phyloP scores from a whole-genome alignment of 179 eudicot genomes.

The Silene coronaria region DNA sequence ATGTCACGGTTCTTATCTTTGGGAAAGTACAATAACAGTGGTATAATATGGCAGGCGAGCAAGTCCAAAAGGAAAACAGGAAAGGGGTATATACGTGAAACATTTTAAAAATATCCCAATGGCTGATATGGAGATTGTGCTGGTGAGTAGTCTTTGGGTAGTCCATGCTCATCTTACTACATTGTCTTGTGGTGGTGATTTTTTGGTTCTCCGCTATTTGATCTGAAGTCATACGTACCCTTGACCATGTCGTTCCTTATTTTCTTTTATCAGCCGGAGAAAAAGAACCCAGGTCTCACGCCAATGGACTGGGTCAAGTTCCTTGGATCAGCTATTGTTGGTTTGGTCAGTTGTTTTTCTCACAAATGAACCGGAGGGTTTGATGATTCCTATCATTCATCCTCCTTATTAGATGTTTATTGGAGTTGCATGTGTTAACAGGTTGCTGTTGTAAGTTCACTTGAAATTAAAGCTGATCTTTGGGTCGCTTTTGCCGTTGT shows the following conservation, averaged over 20 bases:
- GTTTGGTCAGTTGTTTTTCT: slow-evolving; percentile 53
- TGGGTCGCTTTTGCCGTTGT: slow-evolving; percentile 77
- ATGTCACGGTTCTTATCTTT: background rate
- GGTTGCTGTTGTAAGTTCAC: slow-evolving; percentile 76
- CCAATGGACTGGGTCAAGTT: slow-evolving; percentile 96
- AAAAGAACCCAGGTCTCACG: slow-evolving; percentile 84
- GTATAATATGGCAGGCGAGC: slow-evolving; percentile 52
- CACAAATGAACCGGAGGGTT: background rate
- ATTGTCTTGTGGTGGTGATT: background rate
- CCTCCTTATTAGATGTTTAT: background rate
- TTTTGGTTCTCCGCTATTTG: too few relatives aligned
- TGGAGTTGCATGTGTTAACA: slow-evolving; percentile 25
- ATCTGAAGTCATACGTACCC: background rate
- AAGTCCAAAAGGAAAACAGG: slow-evolving; percentile 43
- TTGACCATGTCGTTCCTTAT: background rate
- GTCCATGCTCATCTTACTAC: background rate
- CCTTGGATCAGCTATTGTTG: slow-evolving; percentile 68
- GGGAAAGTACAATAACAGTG: background rate
- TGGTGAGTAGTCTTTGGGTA: slow-evolving; percentile 43
- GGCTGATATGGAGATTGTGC: slow-evolving; percentile 98
- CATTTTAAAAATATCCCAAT: slow-evolving; percentile 96
- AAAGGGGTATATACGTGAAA: slow-evolving; percentile 80
- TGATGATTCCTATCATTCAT: background rate
- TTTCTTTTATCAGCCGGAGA: slow-evolving; percentile 63
- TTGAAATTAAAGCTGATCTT: slow-evolving; percentile 62